Evolutionary conservation across 2,329 filamentous ascomycete genomes (phyloP).

Genomic region (Xylaria sp.): DNA sequence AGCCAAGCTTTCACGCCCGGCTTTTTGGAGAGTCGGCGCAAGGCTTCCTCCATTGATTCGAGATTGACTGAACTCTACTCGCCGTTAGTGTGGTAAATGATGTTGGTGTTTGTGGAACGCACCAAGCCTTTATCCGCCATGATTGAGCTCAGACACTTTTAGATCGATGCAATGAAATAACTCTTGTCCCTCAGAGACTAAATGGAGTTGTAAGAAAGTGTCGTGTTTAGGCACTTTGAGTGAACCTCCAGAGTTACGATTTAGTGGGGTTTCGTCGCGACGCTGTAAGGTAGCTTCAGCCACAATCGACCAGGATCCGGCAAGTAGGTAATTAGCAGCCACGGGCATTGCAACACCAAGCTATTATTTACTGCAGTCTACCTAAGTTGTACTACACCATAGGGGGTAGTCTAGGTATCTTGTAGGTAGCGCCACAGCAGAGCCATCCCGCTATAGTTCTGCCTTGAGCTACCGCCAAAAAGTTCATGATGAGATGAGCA

Average conservation of each 20-base stretch:
- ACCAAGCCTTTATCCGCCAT: slow-evolving; percentile 48
- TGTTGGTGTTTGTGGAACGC: slow-evolving; percentile 18
- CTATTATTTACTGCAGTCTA: too few species aligned
- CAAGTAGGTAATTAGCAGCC: background rate
- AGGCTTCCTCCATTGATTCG: slow-evolving; percentile 71
- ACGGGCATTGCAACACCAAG: background rate
- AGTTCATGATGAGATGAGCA: slow-evolving; percentile 42
- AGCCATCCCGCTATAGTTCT: slow-evolving; percentile 48
- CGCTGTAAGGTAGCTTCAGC: slow-evolving; percentile 38
- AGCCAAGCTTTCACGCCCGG: slow-evolving; percentile 82
- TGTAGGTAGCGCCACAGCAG: slow-evolving; percentile 27
- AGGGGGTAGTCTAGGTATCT: background rate
- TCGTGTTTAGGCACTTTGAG: background rate
- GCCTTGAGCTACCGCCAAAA: slow-evolving; percentile 59
- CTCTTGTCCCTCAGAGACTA: slow-evolving; percentile 1
- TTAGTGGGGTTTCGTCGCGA: slow-evolving; percentile 28
- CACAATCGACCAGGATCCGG: slow-evolving; percentile 28
- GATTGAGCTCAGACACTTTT: background rate
- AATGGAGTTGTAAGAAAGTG: slow-evolving; percentile 1
- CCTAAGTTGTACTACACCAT: too few species aligned
- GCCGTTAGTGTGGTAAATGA: slow-evolving; percentile 10
- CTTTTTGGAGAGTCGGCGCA: slow-evolving; percentile 78
- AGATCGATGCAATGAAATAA: background rate
- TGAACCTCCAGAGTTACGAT: background rate
- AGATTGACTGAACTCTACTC: slow-evolving; percentile 56